Percentiles rank a stretch among this genome's conserved stretches.
Conservation (phyloP, 2,329 filamentous ascomycete species). For the Sarocladium kiliense region DNA sequence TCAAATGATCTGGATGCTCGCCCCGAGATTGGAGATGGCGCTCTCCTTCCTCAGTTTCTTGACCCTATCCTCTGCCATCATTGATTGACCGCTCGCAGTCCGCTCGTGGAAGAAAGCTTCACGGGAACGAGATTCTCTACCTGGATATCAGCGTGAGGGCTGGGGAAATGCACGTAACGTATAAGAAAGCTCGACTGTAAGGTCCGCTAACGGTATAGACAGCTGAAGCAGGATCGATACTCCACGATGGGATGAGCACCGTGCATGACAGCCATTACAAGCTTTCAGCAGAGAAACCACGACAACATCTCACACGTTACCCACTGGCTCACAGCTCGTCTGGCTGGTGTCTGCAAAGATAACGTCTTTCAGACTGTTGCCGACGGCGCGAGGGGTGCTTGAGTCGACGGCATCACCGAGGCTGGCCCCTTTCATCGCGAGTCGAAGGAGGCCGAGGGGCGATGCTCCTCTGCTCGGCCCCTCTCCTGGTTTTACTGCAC, state of each 20-base stretch:
- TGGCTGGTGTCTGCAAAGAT: background rate
- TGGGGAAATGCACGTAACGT: background rate
- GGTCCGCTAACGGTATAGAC: too few species aligned
- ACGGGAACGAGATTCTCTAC: background rate
- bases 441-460: background rate
- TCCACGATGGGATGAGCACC: background rate
- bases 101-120: too few species aligned
- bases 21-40: background rate
- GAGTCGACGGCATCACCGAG: background rate
- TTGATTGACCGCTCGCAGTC: too few species aligned
- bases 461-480: background rate
- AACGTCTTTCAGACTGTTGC: slow-evolving; percentile 5
- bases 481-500: background rate
- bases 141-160: too few species aligned
- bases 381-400: slow-evolving; percentile 1
- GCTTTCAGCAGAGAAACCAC: too few species aligned
- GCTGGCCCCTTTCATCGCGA: background rate
- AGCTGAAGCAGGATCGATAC: background rate
- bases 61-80: too few species aligned
- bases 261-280: background rate
- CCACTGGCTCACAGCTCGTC: too few species aligned
- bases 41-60: background rate
- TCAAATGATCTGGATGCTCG: background rate
- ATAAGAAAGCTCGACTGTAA: too few species aligned
- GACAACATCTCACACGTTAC: too few species aligned